Base-by-base conservation (phyloP, 208 protist species). In the Strigomonas galati region DNA sequence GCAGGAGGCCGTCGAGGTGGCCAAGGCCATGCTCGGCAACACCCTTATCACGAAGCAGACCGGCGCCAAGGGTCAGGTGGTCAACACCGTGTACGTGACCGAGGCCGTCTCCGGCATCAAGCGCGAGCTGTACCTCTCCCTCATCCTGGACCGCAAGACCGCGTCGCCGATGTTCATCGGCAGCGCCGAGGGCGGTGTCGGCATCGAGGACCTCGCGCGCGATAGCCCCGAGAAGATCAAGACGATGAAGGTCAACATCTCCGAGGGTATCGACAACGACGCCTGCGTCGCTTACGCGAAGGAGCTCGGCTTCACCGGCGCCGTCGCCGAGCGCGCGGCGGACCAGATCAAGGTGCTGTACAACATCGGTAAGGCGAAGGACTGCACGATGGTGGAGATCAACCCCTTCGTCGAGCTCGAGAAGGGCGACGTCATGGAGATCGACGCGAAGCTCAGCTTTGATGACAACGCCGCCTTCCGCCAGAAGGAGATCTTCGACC, bases 31-130 rank as follows among this genome's bases (percentile, higher is more conserved):
- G 99, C 87, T 99, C 21, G 98, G 98, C 46, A 92, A 99, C 67
- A 94, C 86, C 17, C 93, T 99, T 21, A 85, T 99, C 37, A 99
- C 99, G 57, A 99, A 99, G 89, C 99, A 99, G 89, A 99, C 98
- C 14, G 96, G 91, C 15, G 61, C 88, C 30, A 94, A 96, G 55
- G 98, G 99, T 31, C 89, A 92, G 56, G 65, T 85, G 28, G 96
- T 98, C 31, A 81, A 84, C 57, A 94, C 87, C 24, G 83, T 99
- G 17, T 96, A 89, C 78, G 76, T 98, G 58, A 93, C 91, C 19
- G 91, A 98, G 83, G 86, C 87, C 24, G 65, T 98, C 27, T 65
- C 86, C 7, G 85, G 80, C 62, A 97, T 97, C 70, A 96, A 97
- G 72, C 78, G 87, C 21, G 98, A 99, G 85, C 85, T 96, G n/a